Evolutionary conservation across 2,329 filamentous ascomycete genomes (phyloP), one percentile per base, ranked within the genome.

Genomic region (Aureobasidium mangrovei): DNA sequence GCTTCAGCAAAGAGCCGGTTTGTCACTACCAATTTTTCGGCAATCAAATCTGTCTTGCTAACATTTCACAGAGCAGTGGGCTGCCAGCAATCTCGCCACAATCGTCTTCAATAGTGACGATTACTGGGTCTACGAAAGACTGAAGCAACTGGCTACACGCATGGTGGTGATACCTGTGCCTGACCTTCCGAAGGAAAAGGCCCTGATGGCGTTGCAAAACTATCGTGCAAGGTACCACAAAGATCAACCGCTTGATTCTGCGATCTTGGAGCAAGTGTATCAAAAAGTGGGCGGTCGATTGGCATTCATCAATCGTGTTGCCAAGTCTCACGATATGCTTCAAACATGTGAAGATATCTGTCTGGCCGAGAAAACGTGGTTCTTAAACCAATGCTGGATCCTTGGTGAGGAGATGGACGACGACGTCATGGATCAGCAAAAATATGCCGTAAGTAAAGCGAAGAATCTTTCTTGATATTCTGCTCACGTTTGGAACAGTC

Each of bases 371-470:
- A 87, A 86, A 66, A 84, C 82, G 0, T 91, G 86, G 86, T 84
- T 90, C 61, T 70, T 90, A 24, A 90, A 88, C 69, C 83, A 86
- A 65, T 89, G 85, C 66, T 86, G 85, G 74, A 86, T 90, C 53
- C 75, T 91, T 1, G 86, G 86, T 18, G 75, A 72, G 57, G 83
- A 84, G 59, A 90, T 86, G 85, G 93, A 97, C 62, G 93, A 97
- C 70, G 93, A 98, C 66, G 93, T 96, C 61, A 97, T 97, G 85
- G 89, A 96, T 65, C 88, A 96, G 69, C 90, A 97, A 67, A 96
- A 97, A 69, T 96, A 89, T 76, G 88, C 91, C 43, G 86, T 89
- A 75, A 72, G 84, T 80, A 32, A 38, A 7, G 2, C 9, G 29
- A 8, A 26, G 5, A n/a, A 4, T 32, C 4, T 10, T 7, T 32